A percentile compares a stretch with the other conserved stretches of the same genome.
Evolutionary conservation across 345 rosid genomes (phyloP).

Genomic region (Salix exigua): DNA sequence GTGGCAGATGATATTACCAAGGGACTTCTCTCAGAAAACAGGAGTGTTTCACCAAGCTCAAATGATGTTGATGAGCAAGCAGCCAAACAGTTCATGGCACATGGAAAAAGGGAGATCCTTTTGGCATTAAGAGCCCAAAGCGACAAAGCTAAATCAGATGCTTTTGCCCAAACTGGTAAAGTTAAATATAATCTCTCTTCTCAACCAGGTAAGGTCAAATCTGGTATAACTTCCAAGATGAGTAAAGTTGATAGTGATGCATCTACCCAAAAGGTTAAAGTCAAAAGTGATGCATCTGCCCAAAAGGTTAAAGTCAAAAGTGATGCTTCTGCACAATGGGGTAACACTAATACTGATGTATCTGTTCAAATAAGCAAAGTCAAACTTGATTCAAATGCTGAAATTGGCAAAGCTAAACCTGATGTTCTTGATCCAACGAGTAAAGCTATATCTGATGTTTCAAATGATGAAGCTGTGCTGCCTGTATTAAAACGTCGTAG

Average conservation of each 20-base stretch:
- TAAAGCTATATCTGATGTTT: constrained; percentile 7
- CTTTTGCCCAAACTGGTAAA: background rate
- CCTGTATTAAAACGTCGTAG: constrained; percentile 53
- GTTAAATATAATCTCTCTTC: constrained; percentile 10
- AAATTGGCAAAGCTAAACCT: constrained; percentile 5
- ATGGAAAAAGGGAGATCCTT: constrained; percentile 33
- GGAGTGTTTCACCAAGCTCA: constrained; percentile 28
- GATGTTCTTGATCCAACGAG: background rate
- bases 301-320: background rate
- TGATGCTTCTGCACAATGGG: background rate
- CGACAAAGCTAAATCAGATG: constrained; percentile 11
- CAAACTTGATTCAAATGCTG: constrained; percentile 13
- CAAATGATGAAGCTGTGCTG: constrained; percentile 52
- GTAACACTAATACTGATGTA: constrained; percentile 30
- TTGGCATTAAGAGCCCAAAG: constrained; percentile 43
- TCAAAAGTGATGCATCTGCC: constrained; percentile 3
- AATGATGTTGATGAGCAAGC: constrained; percentile 30
- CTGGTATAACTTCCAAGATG: constrained; percentile 14
- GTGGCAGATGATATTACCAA: constrained; percentile 26
- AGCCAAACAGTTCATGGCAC: constrained; percentile 26
- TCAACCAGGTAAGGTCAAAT: constrained; percentile 18
- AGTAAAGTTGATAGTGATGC: constrained; percentile 15
- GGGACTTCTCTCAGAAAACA: constrained; percentile 23
- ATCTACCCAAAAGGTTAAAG: background rate
- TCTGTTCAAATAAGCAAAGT: background rate